phyloP scores from a whole-genome alignment of 2,329 filamentous ascomycete genomes.

The Geosmithia putterillii region DNA sequence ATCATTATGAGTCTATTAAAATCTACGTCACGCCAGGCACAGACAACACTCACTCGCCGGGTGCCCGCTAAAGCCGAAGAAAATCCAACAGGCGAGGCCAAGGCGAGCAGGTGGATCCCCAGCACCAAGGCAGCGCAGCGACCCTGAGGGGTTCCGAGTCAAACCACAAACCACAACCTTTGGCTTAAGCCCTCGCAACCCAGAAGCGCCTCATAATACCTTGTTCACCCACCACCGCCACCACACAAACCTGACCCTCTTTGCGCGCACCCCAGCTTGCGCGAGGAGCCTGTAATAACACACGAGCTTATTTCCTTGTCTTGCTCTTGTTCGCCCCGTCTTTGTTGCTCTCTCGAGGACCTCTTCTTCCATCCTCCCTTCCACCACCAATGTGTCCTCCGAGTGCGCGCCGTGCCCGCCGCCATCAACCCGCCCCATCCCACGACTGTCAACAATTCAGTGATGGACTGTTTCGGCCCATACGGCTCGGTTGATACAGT shows the following conservation, averaged over 20 bases:
- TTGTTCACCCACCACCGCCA: not conserved
- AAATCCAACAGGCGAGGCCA: not conserved
- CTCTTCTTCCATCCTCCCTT: no score
- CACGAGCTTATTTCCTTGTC: not conserved
- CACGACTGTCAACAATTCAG: conserved; percentile 11
- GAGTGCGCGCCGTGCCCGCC: conserved; percentile 17
- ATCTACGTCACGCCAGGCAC: not conserved
- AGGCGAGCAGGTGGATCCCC: not conserved
- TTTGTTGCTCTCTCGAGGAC: not conserved
- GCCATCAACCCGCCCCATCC: conserved; percentile 7
- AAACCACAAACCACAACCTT: not conserved
- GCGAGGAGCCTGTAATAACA: no score
- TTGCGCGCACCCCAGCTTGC: no score
- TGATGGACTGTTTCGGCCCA: conserved; percentile 19
- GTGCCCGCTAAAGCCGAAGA: not conserved
- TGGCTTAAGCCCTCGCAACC: not conserved
- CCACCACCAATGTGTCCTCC: conserved; percentile 22
- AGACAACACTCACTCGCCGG: not conserved
- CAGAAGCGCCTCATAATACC: conserved; percentile 2
- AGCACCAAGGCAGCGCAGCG: not conserved
- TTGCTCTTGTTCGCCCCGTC: not conserved
- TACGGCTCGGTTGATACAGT: conserved; percentile 16
- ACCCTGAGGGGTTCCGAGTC: not conserved
- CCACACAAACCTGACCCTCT: not conserved
- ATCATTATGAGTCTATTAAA: no score